Evolutionary conservation across 2,329 filamentous ascomycete species (phyloP).

Genomic region (Dothideomycetidae sp.): DNA sequence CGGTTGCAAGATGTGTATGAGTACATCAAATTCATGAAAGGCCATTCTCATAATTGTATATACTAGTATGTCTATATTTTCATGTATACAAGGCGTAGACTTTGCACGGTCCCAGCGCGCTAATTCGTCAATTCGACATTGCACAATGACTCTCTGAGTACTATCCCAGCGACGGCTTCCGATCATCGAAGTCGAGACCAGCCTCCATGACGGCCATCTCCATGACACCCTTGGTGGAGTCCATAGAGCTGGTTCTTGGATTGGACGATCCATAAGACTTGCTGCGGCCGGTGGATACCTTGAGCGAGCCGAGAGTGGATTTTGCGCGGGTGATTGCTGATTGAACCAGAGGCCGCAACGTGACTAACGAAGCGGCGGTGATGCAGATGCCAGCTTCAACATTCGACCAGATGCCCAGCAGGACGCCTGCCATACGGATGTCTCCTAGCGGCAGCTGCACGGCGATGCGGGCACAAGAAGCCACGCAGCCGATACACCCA

Average conservation of each 20-base stretch:
- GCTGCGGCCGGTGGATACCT: neutral
- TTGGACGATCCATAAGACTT: neutral
- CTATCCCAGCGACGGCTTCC: no score
- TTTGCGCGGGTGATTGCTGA: slow-evolving; percentile 12
- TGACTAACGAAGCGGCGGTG: slow-evolving; percentile 12
- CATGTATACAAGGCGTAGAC: no score
- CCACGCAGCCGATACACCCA: slow-evolving; percentile 14
- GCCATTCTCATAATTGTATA: no score
- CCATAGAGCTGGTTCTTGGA: slow-evolving; percentile 2
- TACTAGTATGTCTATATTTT: no score
- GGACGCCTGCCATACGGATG: slow-evolving; percentile 19
- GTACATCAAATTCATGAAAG: no score
- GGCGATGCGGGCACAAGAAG: slow-evolving; percentile 1
- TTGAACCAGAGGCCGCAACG: slow-evolving; percentile 15
- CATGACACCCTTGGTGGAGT: slow-evolving; percentile 7
- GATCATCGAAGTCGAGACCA: neutral
- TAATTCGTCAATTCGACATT: no score
- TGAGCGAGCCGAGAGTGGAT: neutral
- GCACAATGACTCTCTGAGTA: no score
- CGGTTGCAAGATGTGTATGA: no score
- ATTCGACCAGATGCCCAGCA: slow-evolving; percentile 9
- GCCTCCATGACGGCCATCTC: slow-evolving; percentile 5
- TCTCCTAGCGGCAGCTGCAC: slow-evolving; percentile 23
- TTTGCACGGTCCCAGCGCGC: no score
- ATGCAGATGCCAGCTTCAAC: slow-evolving; percentile 12